These are phyloP conservation scores for Hypericum androsaemum DNA, from an alignment of 345 rosid species.

Conservation along the genomic window DNA sequence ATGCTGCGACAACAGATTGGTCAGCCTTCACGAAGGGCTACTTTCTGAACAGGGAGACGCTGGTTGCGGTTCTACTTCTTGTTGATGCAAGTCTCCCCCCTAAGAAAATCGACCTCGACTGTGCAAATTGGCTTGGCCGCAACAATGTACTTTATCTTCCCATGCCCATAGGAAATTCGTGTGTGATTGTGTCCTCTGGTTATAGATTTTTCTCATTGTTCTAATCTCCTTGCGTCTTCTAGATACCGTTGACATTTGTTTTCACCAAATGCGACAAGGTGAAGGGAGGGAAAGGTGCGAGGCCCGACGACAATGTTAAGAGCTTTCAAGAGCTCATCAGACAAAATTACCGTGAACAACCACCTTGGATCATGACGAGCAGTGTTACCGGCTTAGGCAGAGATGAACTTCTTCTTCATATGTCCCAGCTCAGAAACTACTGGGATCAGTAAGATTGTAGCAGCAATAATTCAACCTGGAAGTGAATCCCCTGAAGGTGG, in stretches of 20 bases:
- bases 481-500: no score
- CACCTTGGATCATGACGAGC: constrained; percentile 94
- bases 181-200: not conserved
- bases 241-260: constrained; percentile 84
- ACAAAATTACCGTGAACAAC: constrained; percentile 49
- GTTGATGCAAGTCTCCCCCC: constrained; percentile 89
- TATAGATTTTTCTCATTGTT: not conserved
- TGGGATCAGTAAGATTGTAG: constrained; percentile 19
- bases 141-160: constrained; percentile 43
- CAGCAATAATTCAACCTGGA: no score
- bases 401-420: constrained; percentile 87
- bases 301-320: constrained; percentile 75
- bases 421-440: constrained; percentile 67
- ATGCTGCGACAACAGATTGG: constrained; percentile 81
- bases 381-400: constrained; percentile 77
- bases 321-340: constrained; percentile 58
- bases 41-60: constrained; percentile 69
- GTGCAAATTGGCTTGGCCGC: constrained; percentile 93
- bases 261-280: constrained; percentile 84
- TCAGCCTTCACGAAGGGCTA: constrained; percentile 87
- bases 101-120: constrained; percentile 86
- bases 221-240: constrained; percentile 8
- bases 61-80: constrained; percentile 70
- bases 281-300: constrained; percentile 59
- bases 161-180: not conserved